Evolutionary conservation across 805 yeast genomes (phyloP), one percentile per base, ranked within the genome.

Genomic region (Lachancea nothofagi): DNA sequence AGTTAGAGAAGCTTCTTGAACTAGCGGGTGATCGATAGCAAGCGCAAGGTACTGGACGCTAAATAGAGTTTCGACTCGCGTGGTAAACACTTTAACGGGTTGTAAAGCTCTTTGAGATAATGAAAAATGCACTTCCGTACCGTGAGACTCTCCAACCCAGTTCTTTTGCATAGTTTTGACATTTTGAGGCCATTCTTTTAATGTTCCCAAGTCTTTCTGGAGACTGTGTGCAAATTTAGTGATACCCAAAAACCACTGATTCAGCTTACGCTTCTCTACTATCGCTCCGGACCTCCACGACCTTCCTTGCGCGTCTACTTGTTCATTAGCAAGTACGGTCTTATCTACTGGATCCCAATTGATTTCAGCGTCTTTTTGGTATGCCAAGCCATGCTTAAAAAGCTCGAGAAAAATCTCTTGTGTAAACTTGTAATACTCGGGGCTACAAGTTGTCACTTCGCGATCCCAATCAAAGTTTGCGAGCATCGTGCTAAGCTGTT

Each of bases 281-380:
- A 80, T 44, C 0, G 97, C 98, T 4, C 98, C 98, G 2, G 96
- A 87, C 60, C 98, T 75, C 98, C 98, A 93, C 0, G 97, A 87
- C 40, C 79, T 70, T 1, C 98, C 98, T 32, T 85, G 75, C 2
- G 80, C 60, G 59, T 93, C 98, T 2, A 93, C 97, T 61, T 93
- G 98, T 62, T 93, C 98, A 57, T 83, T 93, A 2, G 98, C 98
- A 44, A 93, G 68, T 1, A 93, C 98, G 0, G 98, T 93, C 48
- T 82, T 75, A 53, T 93, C 98, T 0, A 93, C 76, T 0, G 98
- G 98, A 62, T 93, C 98, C 98, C 98, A 93, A 56, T 93, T 93
- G 43, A 93, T 93, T 50, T 81, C 88, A 0, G 96, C 95, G 34
- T 79, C 78, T 33, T 81, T 80, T 48, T 89, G 72, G 54, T 93